Evolutionary conservation across 2,329 filamentous ascomycete species (phyloP).

Genomic region (Mycosphaerelloides madeirae): DNA sequence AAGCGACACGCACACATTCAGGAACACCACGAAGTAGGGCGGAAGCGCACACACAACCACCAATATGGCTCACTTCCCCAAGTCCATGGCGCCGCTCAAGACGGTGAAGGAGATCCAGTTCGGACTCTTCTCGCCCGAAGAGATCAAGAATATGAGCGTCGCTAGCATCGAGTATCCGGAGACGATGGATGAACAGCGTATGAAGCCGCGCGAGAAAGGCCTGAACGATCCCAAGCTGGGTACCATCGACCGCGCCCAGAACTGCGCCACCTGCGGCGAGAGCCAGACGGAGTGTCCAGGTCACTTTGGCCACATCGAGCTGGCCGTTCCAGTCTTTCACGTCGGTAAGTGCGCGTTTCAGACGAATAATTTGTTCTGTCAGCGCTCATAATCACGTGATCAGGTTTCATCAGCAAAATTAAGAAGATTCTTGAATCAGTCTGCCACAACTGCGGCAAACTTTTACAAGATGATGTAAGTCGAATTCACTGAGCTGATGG

Average conservation of each 20-base stretch:
- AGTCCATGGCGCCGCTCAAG: slow-evolving; percentile 92
- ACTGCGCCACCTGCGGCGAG: slow-evolving; percentile 94
- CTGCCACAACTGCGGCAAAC: slow-evolving; percentile 98
- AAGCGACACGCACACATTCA: neutral
- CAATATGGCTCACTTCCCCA: slow-evolving; percentile 88
- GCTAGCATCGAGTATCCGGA: slow-evolving; percentile 96
- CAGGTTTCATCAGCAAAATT: slow-evolving; percentile 96
- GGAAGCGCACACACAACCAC: slow-evolving; percentile 27
- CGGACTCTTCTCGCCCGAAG: slow-evolving; percentile 92
- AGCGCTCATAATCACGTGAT: slow-evolving; percentile 26
- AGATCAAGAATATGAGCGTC: slow-evolving; percentile 99
- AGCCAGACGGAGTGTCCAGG: slow-evolving; percentile 94
- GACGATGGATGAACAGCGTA: slow-evolving; percentile 95
- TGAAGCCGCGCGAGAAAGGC: slow-evolving; percentile 83
- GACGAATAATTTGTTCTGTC: neutral
- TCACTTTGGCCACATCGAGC: slow-evolving; percentile 97
- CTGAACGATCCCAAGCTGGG: slow-evolving; percentile 94
- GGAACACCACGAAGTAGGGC: slow-evolving; percentile 1
- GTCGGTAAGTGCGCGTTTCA: slow-evolving; percentile 50
- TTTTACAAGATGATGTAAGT: slow-evolving; percentile 97
- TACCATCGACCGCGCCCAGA: slow-evolving; percentile 91
- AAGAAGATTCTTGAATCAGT: slow-evolving; percentile 99
- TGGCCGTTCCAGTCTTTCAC: slow-evolving; percentile 94
- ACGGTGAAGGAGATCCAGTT: slow-evolving; percentile 99
- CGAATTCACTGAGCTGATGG: slow-evolving; percentile 37